Evolutionary conservation across 306 rosid genomes (phyloP), one percentile per base, ranked within the genome.

Genomic region (Cajanus cajan): DNA sequence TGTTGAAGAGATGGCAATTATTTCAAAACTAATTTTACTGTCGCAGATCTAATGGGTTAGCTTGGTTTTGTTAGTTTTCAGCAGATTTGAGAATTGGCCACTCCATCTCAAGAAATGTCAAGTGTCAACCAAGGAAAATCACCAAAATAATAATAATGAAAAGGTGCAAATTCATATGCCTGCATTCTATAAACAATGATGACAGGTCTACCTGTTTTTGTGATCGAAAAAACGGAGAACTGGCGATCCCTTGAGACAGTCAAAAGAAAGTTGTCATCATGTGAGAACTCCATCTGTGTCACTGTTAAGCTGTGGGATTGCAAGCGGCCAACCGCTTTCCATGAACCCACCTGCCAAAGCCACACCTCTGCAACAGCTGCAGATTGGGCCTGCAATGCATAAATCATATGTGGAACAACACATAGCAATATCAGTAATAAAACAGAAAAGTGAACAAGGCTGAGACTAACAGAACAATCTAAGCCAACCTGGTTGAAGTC

Each of bases 181-280:
- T 24, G 65, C 40, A 34, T 28, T 25, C 10, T 40, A 21, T 5
- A 69, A 44, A 47, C 5, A 74, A 40, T 71, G 55, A 67, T 67
- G 68, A 19, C 22, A 8, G 52, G 16, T 24, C 47, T 84, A 95
- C 99, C 96, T 79, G 91, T 73, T 86, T 87, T 89, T 25, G 88
- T 62, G 68, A 95, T 87, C 16, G 86, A 70, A 55, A 93, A 95
- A 75, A 95, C 71, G 0, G 98, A 90, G 78, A 93, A 91, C 48
- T 95, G 99, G 61, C 98, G 98, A 88, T 95, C 99, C 84, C 99
- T 95, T 66, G 99, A 95, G 73, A 95, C 93, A 0, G 93, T 85
- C 84, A 95, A 86, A 45, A 95, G 97, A 82, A 85, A 82, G 25
- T 75, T 86, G 83, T 93, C 94, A 71, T 93, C 96, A 51, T 80